Evolutionary conservation across 148 eudicot species (phyloP).

Genomic region (Chenopodium berlandieri): DNA sequence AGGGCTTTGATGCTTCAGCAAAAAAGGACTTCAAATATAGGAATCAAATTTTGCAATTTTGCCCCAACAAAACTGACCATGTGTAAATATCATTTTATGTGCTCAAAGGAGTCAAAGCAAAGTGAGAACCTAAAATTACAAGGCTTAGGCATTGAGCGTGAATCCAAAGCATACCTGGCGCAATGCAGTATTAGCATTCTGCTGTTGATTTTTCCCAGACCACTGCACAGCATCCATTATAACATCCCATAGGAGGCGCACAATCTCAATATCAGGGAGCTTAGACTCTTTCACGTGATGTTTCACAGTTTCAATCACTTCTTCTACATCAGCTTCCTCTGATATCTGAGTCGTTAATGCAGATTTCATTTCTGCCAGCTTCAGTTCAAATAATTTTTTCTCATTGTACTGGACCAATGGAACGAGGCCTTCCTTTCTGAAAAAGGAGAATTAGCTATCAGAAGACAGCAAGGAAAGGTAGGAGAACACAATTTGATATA

Average conservation of each 20-base stretch:
- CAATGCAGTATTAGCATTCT: slow-evolving; percentile 86
- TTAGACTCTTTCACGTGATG: slow-evolving; percentile 88
- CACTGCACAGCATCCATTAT: slow-evolving; percentile 98
- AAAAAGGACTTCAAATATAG: background rate
- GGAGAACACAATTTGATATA: background rate
- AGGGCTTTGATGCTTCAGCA: background rate
- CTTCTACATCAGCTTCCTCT: slow-evolving; percentile 81
- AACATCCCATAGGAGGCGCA: slow-evolving; percentile 88
- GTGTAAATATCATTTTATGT: background rate
- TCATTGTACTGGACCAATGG: slow-evolving; percentile 80
- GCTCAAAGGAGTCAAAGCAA: background rate
- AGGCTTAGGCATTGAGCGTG: background rate
- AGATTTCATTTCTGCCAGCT: slow-evolving; percentile 92
- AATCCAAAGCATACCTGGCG: slow-evolving; percentile 64
- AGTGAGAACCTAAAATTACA: background rate
- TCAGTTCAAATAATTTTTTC: slow-evolving; percentile 93
- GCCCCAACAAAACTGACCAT: background rate
- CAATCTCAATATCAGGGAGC: slow-evolving; percentile 91
- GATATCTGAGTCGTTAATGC: slow-evolving; percentile 80
- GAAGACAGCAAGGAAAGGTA: background rate
- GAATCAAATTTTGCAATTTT: background rate
- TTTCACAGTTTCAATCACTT: slow-evolving; percentile 82
- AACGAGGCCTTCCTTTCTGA: slow-evolving; percentile 75
- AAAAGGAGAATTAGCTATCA: slow-evolving; percentile 16
- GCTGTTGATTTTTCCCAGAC: slow-evolving; percentile 99